Base-by-base conservation (phyloP, 179 eudicot species). In the Vitellaria paradoxa region DNA sequence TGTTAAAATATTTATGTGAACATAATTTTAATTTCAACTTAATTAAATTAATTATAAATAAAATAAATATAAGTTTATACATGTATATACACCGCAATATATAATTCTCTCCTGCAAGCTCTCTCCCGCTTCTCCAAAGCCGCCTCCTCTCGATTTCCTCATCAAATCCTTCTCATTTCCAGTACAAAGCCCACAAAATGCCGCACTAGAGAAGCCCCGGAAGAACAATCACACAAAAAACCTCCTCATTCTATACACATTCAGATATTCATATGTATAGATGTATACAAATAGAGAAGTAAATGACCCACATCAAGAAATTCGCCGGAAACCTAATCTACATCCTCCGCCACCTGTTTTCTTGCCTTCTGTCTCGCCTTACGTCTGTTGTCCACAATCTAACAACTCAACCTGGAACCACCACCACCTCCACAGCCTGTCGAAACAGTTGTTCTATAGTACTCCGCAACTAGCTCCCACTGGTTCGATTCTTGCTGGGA, bases 291-390 rank as follows among this genome's bases (percentile, higher is more conserved):
- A 40, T 2, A 55, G 26, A 66, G 6, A 3, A 21, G 23, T 65
- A 77, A 72, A 89, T 88, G 92, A 86, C 6, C 70, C 3, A 21
- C 56, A n/a, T 10, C 67, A 7, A 24, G 76, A 78, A 15, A 80
- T 70, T 75, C 78, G 68, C 81, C 82, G 87, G 68, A 77, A 79
- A 77, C 46, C 77, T 15, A 74, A 80, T 14, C 46, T 85, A 7
- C 72, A 53, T 15, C 86, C 86, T 0, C 85, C 86, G 60, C 91
- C 88, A 12, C 81, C 83, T 67, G 65, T 83, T 46, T 92, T 91
- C 59, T 96, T 96, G 3, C 86, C 89, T 26, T 93, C 97, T 3
- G 92, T 88, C 1, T 90, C 97, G 0, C 98, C 98, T 0, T 87
- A 89, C 76, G 78, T 89, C 52, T 68, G 77, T 12, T 89, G 87